Base-by-base conservation (phyloP, 768 basidiomycete genomes). In the Melanogaster broomeanus region DNA sequence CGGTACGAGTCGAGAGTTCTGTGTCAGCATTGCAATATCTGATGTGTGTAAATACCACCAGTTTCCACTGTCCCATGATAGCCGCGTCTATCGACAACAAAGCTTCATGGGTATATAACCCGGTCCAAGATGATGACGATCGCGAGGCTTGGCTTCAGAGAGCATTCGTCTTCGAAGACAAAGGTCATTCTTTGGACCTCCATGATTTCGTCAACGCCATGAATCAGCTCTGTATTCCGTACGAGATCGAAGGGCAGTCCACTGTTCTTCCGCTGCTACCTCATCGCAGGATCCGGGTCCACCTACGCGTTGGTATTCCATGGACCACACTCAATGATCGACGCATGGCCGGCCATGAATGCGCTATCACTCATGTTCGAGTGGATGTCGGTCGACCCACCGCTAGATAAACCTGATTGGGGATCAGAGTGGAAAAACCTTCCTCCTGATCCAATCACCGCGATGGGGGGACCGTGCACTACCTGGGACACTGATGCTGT, bases 371-470 rank as follows among this genome's bases (percentile, higher is more conserved):
- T 61, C 3, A 56, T 57, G 62, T 59, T 49, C 21, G 55, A 49
- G 48, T 64, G 65, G 61, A 62, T 62, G 2, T 60, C 61, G 16
- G 45, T 37, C 3, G 42, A 46, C 3, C 58, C 57, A 0, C 49
- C 63, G 45, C 48, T 53, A 7, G 38, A 63, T 30, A 30, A 0
- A 10, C 45, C 60, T 5, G 37, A 52, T 1, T 52, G 45, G 33
- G 55, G 28, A 12, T 50, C 62, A 27, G 64, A 68, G 31, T 63
- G 63, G 63, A 57, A 49, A 22, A 57, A 65, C 34, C 61, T 65
- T 13, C 65, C 66, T 1, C 52, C 55, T 4, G 66, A 67, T 21
- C 63, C 61, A 6, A 53, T 66, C 22, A 49, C 48, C 27, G 66
- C 64, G 2, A 68, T 51, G 0, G 64, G 66, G 9, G 63, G 64